Base-by-base conservation (phyloP, 1,284 basidiomycete genomes). In the Rugosomyces carneus region DNA sequence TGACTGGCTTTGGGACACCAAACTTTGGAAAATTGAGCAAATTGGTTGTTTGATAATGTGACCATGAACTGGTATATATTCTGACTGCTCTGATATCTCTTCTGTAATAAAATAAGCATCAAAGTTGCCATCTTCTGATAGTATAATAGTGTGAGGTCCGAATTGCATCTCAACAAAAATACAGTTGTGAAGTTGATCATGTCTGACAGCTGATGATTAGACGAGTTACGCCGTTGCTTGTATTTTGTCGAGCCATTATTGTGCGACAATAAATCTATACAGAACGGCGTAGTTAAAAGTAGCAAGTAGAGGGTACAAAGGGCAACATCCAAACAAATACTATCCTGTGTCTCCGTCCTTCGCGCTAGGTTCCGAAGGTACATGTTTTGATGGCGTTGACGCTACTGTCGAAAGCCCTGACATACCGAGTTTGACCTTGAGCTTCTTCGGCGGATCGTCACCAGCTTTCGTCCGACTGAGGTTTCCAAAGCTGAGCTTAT, bases 341-440 rank as follows among this genome's bases (percentile, higher is more conserved):
- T 51, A 54, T 49, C 86, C 85, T 40, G 78, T 85, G 61, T 88
- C 86, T 42, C 78, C 84, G 58, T 88, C 84, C 65, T 89, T 89
- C 51, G 72, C 72, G 55, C 77, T 73, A 55, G 73, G 65, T 75
- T 80, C 76, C 78, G 82, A 77, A 57, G 76, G 71, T 27, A 67
- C 59, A 11, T 67, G 56, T 21, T 61, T 61, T 16, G 68, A 51
- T 11, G 64, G 57, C 7, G 69, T 64, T 23, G 70, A 56, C 8
- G 71, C 69, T n/a, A 69, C 64, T 10, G 66, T n/a, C n/a, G n/a
- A 63, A 37, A 71, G 57, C 41, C 68, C 69, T n/a, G 70, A 64
- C 10, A 71, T 64, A 20, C 79, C 78, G 48, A 88, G 70, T 65
- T 79, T 86, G 48, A 90, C 68, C 66, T 86, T 88, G 58, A 90